Base-by-base conservation (phyloP, 805 yeast species). In the Cyberlindnera euphorbiae region DNA sequence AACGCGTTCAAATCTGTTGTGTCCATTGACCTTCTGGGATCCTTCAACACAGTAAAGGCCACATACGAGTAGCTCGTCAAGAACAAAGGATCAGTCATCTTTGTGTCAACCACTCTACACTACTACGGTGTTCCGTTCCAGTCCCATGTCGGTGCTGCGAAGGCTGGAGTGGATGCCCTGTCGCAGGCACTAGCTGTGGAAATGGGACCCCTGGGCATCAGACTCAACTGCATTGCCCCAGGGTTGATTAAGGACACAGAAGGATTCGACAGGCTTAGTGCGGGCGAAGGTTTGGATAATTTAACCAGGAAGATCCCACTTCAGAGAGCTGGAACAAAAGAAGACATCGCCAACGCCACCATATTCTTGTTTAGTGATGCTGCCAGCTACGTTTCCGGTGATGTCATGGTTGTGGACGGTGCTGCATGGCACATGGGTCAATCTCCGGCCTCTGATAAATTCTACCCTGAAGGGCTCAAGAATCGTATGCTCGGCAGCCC, bases 101-200 rank as follows among this genome's bases (percentile, higher is more conserved):
- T 89, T 50, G 84, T 90, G 14, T 75, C 89, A 32, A 94, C 97
- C 2, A 89, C 97, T 2, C 70, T 90, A 42, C 97, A 90, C 61
- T 85, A 84, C 59, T 74, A 77, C 50, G 97, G 97, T 9, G 77
- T 83, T 19, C 95, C 96, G 11, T 78, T 82, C 64, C 97, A 90
- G 62, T 52, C 78, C 6, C 97, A 90, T 53, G 96, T 88, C 4
- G 82, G 89, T 6, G 96, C 97, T 0, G 97, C 97, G 3, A 90
- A 90, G 62, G 96, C 97, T 1, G 97, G 96, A 17, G 72, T 90
- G 28, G 97, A 90, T 58, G 94, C 96, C 4, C 66, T 89, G 25
- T 77, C 86, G 18, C 79, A 82, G 46, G 81, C 88, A 2, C 62
- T 89, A 41, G 95, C 96, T 2, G 93, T 88, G 6, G 97, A 89